Evolutionary conservation across 2,329 filamentous ascomycete genomes (phyloP).

Genomic region (Ophiocordyceps australis): DNA sequence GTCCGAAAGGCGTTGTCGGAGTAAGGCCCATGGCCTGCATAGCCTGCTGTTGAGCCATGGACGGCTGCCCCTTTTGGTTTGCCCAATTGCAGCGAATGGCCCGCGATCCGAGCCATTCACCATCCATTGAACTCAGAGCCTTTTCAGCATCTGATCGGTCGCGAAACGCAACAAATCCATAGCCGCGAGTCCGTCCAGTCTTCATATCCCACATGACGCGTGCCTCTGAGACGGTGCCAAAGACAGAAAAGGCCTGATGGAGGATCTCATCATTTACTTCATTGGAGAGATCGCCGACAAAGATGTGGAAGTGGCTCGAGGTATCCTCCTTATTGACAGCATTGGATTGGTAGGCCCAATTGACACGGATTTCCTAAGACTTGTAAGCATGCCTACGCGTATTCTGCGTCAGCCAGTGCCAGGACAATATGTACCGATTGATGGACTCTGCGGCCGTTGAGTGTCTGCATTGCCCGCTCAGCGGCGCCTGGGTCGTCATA

Average conservation of each 20-base stretch:
- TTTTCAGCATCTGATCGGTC: constrained; percentile 90
- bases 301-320: constrained; percentile 96
- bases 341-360: constrained; percentile 99
- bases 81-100: constrained; percentile 99
- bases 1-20: constrained; percentile 86
- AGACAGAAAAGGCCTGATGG: constrained; percentile 84
- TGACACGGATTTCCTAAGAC: constrained; percentile 97
- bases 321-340: constrained; percentile 90
- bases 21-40: constrained; percentile 98
- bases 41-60: constrained; percentile 91
- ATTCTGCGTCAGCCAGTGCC: no score
- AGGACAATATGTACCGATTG: constrained; percentile 66
- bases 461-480: constrained; percentile 89
- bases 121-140: constrained; percentile 93
- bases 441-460: constrained; percentile 90
- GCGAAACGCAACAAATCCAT: constrained; percentile 94
- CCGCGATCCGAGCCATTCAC: constrained; percentile 94
- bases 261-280: constrained; percentile 97
- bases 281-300: constrained; percentile 93
- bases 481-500: constrained; percentile 95
- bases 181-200: constrained; percentile 90
- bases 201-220: constrained; percentile 99
- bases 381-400: no score
- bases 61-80: constrained; percentile 99
- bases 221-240: constrained; percentile 89